Percentiles rank a stretch among this genome's conserved stretches.
These are phyloP conservation scores for Phanerodontia chrysosporium DNA, from an alignment of 768 basidiomycete genomes.

Conservation along the genomic window DNA sequence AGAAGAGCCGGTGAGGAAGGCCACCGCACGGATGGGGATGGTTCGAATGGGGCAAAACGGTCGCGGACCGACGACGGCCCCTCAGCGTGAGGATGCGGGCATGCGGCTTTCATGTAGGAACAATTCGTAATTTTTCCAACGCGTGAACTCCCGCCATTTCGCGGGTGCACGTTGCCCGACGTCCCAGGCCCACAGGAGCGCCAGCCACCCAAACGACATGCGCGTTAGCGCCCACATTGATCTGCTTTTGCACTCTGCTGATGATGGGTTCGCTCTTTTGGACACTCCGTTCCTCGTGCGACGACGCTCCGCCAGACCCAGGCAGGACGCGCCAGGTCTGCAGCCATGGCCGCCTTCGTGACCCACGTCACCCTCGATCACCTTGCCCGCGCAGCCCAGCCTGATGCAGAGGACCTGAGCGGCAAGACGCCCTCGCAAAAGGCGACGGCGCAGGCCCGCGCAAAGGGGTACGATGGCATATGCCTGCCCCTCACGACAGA, in stretches of 20 bases:
- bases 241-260: neutral
- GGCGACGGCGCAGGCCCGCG: conserved; percentile 46
- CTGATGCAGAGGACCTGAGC: conserved; percentile 14
- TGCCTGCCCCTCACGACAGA: conserved; percentile 87
- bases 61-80: conserved; percentile 24
- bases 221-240: neutral
- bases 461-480: conserved; percentile 70
- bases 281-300: neutral
- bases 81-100: neutral
- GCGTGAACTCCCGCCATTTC: neutral
- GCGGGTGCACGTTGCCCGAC: neutral
- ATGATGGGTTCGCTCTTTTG: neutral
- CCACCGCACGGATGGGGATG: conserved; percentile 8
- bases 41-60: conserved; percentile 23
- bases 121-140: neutral
- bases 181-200: too few relatives aligned
- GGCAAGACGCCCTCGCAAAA: conserved; percentile 45
- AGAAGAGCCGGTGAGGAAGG: conserved; percentile 14
- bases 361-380: conserved; percentile 25
- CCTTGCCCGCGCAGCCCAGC: conserved; percentile 19
- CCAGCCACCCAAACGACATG: neutral
- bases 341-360: conserved; percentile 20
- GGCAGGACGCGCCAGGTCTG: neutral
- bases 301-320: neutral
- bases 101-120: neutral